Evolutionary conservation across 1,139 yeast species (phyloP).

Genomic region (Pichia sp.): DNA sequence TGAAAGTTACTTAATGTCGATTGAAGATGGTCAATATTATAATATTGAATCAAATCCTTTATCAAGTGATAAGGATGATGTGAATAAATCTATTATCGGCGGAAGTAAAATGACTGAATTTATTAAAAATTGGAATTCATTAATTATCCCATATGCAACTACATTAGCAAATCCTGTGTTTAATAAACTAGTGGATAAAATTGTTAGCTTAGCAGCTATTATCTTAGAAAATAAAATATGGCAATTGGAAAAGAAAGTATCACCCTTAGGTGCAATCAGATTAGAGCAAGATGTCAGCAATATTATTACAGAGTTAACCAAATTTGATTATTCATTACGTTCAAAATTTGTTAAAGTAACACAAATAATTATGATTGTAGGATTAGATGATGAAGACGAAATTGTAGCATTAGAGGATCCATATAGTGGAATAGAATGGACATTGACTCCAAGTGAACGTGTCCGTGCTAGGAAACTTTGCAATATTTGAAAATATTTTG

Average conservation of each 20-base stretch:
- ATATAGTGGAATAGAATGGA: constrained; percentile 48
- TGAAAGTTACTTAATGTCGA: constrained; percentile 38
- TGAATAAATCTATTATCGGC: constrained; percentile 13
- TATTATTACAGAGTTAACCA: constrained; percentile 60
- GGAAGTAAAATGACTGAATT: constrained; percentile 34
- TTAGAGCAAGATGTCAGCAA: constrained; percentile 78
- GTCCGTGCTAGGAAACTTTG: constrained; percentile 44
- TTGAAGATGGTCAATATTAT: constrained; percentile 20
- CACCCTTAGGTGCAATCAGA: constrained; percentile 78
- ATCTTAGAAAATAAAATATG: constrained; percentile 62
- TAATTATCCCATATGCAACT: constrained; percentile 61
- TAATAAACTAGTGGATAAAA: constrained; percentile 43
- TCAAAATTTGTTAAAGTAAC: constrained; percentile 77
- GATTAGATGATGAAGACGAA: constrained; percentile 65
- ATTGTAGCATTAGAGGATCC: constrained; percentile 39
- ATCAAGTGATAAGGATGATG: neutral
- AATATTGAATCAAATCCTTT: constrained; percentile 30
- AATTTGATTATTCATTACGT: constrained; percentile 62
- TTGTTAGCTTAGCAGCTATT: constrained; percentile 46
- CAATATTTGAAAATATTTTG: constrained; percentile 17
- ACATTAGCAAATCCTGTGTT: constrained; percentile 47
- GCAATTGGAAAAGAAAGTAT: constrained; percentile 58
- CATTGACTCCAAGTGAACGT: constrained; percentile 71
- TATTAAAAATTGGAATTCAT: constrained; percentile 54
- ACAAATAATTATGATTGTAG: constrained; percentile 73